phyloP scores from a whole-genome alignment of 495 filamentous ascomycete genomes.

The Lasiosphaeria miniovina region DNA sequence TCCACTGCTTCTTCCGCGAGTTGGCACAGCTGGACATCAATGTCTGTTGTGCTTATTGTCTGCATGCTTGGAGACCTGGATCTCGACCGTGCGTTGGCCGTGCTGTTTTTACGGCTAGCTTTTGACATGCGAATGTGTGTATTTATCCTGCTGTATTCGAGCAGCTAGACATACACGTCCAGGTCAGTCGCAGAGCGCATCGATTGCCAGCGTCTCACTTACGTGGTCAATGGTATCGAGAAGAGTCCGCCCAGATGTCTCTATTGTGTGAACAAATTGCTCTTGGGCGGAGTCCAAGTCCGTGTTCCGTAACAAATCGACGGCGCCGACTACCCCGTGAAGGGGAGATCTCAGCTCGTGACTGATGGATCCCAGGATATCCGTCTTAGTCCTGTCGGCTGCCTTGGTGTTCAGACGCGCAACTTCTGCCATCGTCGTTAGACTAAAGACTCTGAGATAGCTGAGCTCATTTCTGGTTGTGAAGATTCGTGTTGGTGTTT shows the following conservation, averaged over 20 bases:
- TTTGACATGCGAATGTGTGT: constrained; percentile 27
- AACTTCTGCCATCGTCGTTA: constrained; percentile 57
- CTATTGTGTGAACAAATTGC: constrained; percentile 65
- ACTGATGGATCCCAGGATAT: constrained; percentile 67
- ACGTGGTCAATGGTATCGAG: constrained; percentile 79
- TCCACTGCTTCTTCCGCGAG: constrained; percentile 60
- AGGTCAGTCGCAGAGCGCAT: too few species aligned
- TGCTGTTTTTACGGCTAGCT: constrained; percentile 12
- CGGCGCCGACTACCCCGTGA: constrained; percentile 67
- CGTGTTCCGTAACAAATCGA: constrained; percentile 63
- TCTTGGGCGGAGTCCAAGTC: constrained; percentile 51
- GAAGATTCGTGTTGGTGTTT: constrained; percentile 42
- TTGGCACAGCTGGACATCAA: constrained; percentile 38
- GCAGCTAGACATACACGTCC: constrained; percentile 18
- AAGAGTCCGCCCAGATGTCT: constrained; percentile 68
- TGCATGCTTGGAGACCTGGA: constrained; percentile 24
- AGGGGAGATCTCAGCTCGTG: constrained; percentile 77
- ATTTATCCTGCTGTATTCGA: constrained; percentile 71
- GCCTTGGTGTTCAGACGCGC: constrained; percentile 41
- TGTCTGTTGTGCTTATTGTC: constrained; percentile 8
- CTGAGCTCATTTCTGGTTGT: constrained; percentile 44
- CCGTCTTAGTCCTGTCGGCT: constrained; percentile 54
- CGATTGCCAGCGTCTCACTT: constrained; percentile 15
- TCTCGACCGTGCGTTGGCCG: background rate
- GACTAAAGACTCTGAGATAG: constrained; percentile 51